phyloP scores from a whole-genome alignment of 805 yeast genomes.

The Lachancea quebecensis region DNA sequence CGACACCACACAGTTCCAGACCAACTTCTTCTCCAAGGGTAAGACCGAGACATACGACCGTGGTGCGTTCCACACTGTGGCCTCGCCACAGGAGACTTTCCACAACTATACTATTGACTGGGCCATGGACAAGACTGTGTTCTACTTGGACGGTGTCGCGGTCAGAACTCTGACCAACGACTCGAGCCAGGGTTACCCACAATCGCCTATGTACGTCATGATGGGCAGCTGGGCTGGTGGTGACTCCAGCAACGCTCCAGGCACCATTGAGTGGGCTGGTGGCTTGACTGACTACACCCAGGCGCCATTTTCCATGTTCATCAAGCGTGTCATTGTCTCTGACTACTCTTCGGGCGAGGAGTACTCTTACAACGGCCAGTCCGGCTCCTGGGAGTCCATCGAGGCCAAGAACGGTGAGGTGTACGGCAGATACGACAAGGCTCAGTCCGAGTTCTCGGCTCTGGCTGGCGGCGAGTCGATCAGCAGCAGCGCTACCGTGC shows the following conservation, averaged over 20 bases:
- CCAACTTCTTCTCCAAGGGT: constrained; percentile 80
- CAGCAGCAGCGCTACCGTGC: not conserved
- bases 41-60: constrained; percentile 69
- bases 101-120: constrained; percentile 84
- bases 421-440: constrained; percentile 49
- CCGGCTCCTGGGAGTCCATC: constrained; percentile 58
- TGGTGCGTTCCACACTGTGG: constrained; percentile 61
- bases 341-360: constrained; percentile 62
- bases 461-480: constrained; percentile 23
- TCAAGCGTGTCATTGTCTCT: constrained; percentile 52
- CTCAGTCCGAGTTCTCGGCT: constrained; percentile 36
- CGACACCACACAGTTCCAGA: constrained; percentile 65
- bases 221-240: constrained; percentile 83
- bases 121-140: constrained; percentile 57
- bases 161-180: constrained; percentile 56
- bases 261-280: constrained; percentile 81
- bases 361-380: constrained; percentile 47
- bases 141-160: constrained; percentile 65
- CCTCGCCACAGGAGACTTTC: constrained; percentile 46
- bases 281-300: constrained; percentile 58
- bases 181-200: constrained; percentile 72
- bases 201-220: constrained; percentile 73
- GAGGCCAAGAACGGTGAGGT: constrained; percentile 50
- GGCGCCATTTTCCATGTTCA: constrained; percentile 64
- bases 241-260: constrained; percentile 53